Percentiles rank a stretch among this genome's conserved stretches.
Evolutionary conservation across 768 basidiomycete species (phyloP).

Genomic region (Suillus brevipes): DNA sequence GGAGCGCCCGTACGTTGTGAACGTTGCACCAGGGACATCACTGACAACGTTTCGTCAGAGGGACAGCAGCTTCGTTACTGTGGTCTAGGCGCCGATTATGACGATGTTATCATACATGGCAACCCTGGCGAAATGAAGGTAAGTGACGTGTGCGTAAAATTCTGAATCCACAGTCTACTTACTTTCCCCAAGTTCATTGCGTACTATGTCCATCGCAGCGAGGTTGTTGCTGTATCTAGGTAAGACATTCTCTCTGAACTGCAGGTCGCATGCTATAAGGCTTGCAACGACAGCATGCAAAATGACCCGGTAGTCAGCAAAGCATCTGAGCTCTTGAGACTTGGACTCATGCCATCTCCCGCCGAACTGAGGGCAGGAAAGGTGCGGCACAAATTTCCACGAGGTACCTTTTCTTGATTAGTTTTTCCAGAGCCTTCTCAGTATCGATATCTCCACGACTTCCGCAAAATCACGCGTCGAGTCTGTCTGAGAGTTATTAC

Average conservation of each 20-base stretch:
- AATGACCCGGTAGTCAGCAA: conserved; percentile 79
- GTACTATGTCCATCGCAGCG: conserved; percentile 68
- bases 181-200: conserved; percentile 61
- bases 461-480: conserved; percentile 5
- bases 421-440: conserved; percentile 27
- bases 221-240: conserved; percentile 69
- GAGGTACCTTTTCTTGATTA: neutral
- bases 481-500: neutral
- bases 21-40: neutral
- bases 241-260: conserved; percentile 25
- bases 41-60: conserved; percentile 42
- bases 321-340: conserved; percentile 73
- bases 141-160: conserved; percentile 9
- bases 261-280: neutral
- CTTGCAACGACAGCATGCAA: conserved; percentile 57
- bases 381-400: conserved; percentile 40
- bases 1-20: conserved; percentile 75
- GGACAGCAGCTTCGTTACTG: conserved; percentile 87
- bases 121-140: conserved; percentile 78
- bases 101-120: conserved; percentile 79
- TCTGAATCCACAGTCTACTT: neutral
- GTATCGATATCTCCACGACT: conserved; percentile 29
- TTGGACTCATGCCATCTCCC: conserved; percentile 79
- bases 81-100: conserved; percentile 68
- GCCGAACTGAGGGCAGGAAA: conserved; percentile 74